Evolutionary conservation across 345 rosid genomes (phyloP).

Genomic region (Brassica juncea): DNA sequence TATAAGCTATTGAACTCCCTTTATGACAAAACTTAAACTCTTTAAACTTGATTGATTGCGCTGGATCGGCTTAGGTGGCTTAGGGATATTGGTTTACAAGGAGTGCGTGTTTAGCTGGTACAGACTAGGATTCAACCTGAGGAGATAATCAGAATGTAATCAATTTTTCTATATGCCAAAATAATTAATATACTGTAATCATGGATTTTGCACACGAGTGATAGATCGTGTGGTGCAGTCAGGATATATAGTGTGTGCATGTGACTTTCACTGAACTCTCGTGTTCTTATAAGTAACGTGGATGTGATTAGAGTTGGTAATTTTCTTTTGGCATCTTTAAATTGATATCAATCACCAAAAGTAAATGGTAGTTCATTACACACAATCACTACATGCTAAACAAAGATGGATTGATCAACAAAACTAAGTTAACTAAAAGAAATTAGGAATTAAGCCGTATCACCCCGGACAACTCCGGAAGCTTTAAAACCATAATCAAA

Average conservation of each 20-base stretch:
- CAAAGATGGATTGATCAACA: background rate
- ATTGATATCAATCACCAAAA: background rate
- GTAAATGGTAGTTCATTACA: background rate
- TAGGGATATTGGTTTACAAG: constrained; percentile 34
- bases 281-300: background rate
- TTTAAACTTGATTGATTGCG: constrained; percentile 15
- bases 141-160: constrained; percentile 12
- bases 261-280: constrained; percentile 16
- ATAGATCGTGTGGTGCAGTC: constrained; percentile 16
- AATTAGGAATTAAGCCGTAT: background rate
- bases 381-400: background rate
- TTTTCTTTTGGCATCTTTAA: background rate
- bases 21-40: constrained; percentile 17
- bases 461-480: too few species aligned
- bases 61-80: constrained; percentile 36
- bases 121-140: constrained; percentile 40
- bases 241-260: constrained; percentile 27
- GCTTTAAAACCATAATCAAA: too few species aligned
- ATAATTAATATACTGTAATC: constrained; percentile 6
- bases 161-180: constrained; percentile 8
- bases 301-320: constrained; percentile 10
- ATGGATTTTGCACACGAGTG: constrained; percentile 30
- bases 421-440: background rate
- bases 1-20: constrained; percentile 15
- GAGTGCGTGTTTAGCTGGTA: constrained; percentile 39